Base-by-base conservation (phyloP, 1,139 yeast genomes). In the Debaryomycetaceae sp. region DNA sequence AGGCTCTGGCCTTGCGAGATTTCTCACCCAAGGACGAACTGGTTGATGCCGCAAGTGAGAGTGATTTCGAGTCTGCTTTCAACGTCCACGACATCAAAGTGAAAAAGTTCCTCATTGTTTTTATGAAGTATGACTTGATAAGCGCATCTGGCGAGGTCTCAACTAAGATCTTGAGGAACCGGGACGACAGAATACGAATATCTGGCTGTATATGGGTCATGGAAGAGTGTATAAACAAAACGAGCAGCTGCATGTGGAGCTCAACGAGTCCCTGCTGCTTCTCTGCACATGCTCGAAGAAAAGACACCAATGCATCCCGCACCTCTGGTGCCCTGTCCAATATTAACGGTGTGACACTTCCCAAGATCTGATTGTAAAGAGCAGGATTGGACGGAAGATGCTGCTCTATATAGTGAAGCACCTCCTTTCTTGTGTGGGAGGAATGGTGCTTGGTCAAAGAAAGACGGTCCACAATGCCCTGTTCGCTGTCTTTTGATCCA, bases 131-230 rank as follows among this genome's bases (percentile, higher is more conserved):
- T 13, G 77, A 66, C 46, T 78, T 68, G 2, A 80, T 75, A n/a
- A 83, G 59, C 2, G 81, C 64, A 22, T 69, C 73, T 16, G 70
- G 74, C 17, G 72, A 63, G 37, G 66, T 47, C 31, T 70, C 70
- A 16, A 87, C 58, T 38, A 87, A 55, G 4, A 82, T 67, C 29
- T 68, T 67, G 29, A 89, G 63, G 49, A 82, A 83, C 42, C 73
- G 74, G 0, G 92, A 78, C 4, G 94, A 79, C 47, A 83, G 85
- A 39, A 78, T 77, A 36, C 95, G 75, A 31, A 89, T 79, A 6
- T 79, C 81, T 0, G 91, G 83, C 30, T 75, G 77, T 34, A 92
- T 84, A 56, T 92, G 97, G 14, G 98, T 87, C 98, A 92, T 92
- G 11, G 96, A 95, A 40, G 94, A 83, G 52, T 86, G 86, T n/a